These are phyloP conservation scores for Lolium perenne DNA, from an alignment of 176 grass and related monocot genomes.

Conservation along the genomic window DNA sequence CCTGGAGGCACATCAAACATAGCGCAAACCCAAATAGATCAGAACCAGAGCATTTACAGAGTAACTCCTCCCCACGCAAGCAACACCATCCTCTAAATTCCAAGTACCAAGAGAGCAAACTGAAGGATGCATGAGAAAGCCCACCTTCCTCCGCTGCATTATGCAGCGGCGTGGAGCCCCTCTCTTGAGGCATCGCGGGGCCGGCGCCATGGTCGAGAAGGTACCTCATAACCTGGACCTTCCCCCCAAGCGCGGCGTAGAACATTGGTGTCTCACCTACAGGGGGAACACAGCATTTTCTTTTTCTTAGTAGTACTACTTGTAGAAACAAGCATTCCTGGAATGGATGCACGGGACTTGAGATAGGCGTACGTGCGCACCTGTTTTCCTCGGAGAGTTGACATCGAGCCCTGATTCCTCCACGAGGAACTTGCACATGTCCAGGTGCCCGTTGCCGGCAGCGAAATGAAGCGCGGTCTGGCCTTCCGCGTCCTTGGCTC, in stretches of 20 bases:
- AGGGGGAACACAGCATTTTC: not conserved
- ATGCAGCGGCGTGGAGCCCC: slow-evolving; percentile 34
- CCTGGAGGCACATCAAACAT: slow-evolving; percentile 1
- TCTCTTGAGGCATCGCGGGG: not conserved
- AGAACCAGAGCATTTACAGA: not conserved
- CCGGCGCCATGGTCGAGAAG: slow-evolving; percentile 39
- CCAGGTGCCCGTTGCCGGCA: not conserved
- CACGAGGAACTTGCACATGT: slow-evolving; percentile 34
- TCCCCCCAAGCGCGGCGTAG: not conserved
- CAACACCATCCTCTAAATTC: not conserved
- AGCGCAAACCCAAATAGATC: not conserved
- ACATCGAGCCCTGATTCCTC: slow-evolving; percentile 36
- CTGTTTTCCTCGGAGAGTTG: not conserved
- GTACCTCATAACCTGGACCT: slow-evolving; percentile 6
- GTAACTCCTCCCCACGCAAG: not conserved
- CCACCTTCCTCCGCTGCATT: slow-evolving; percentile 5
- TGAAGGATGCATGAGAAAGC: not conserved
- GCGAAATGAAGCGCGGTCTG: slow-evolving; percentile 39
- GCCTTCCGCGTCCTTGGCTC: not conserved
- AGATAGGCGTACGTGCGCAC: not conserved
- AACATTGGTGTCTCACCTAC: slow-evolving; percentile 37
- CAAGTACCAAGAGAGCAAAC: not conserved
- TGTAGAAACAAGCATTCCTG: not conserved
- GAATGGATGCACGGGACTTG: not conserved
- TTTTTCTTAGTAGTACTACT: not conserved